Conservation (phyloP, 352 stramenopile genomes). For the Phytophthora brassicae region DNA sequence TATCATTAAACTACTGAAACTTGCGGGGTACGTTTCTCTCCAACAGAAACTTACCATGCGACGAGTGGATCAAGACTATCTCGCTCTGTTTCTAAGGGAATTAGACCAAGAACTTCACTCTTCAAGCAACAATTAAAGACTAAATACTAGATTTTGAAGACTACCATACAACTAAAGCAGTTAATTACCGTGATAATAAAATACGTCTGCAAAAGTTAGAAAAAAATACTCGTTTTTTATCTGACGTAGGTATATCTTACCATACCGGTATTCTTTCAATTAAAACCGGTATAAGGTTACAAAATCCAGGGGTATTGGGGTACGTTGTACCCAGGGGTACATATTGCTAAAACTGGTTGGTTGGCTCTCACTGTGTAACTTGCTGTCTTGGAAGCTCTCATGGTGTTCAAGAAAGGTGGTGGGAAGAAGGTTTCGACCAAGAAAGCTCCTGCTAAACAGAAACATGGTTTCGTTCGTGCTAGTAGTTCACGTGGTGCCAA, state of each 20-base stretch:
- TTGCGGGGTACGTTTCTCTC: slow-evolving; percentile 74
- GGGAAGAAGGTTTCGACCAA: slow-evolving; percentile 36
- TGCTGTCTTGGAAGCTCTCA: too few species aligned
- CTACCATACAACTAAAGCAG: too few species aligned
- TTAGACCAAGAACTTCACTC: slow-evolving; percentile 42
- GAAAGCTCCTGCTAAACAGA: slow-evolving; percentile 11
- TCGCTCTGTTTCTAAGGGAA: slow-evolving; percentile 61
- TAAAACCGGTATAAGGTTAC: too few species aligned
- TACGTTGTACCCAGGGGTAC: too few species aligned
- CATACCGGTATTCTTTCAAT: too few species aligned
- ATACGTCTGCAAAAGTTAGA: too few species aligned
- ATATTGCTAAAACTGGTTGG: too few species aligned
- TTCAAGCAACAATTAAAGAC: slow-evolving; percentile 15
- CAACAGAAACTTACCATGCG: slow-evolving; percentile 76
- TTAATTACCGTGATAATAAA: background rate
- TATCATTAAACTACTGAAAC: slow-evolving; percentile 75
- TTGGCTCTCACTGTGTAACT: too few species aligned
- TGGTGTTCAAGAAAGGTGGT: slow-evolving; percentile 54
- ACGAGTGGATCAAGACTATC: slow-evolving; percentile 66
- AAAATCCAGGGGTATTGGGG: too few species aligned
- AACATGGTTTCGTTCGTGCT: slow-evolving; percentile 19
- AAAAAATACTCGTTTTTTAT: too few species aligned
- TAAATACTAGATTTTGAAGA: slow-evolving; percentile 15
- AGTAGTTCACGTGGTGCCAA: slow-evolving; percentile 55
- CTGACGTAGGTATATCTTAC: too few species aligned